A percentile compares a stretch with the other conserved stretches of the same genome.
phyloP scores from a whole-genome alignment of 1,139 yeast species.

The Barnettozyma hawaiiensis region DNA sequence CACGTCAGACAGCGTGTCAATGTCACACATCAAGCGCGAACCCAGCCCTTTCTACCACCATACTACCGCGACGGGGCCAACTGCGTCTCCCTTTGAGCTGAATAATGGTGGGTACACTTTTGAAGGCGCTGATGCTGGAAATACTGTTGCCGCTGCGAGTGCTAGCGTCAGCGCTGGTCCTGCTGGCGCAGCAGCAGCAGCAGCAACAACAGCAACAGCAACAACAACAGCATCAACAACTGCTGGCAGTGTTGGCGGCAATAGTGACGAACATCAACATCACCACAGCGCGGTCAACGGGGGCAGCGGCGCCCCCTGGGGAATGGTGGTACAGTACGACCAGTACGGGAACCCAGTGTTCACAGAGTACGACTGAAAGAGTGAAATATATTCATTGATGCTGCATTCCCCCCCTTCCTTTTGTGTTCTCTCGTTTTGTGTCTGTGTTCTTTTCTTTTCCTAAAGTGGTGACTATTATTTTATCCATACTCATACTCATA shows the following conservation, averaged over 20 bases:
- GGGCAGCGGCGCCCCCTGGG: not conserved
- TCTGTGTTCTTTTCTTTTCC: not conserved
- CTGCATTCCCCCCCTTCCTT: too few species aligned
- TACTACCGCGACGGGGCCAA: not conserved
- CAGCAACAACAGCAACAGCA: not conserved
- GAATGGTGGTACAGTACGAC: slow-evolving; percentile 8
- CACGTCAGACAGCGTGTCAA: not conserved
- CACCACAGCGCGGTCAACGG: not conserved
- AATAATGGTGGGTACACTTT: slow-evolving; percentile 1
- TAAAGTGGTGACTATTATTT: too few species aligned
- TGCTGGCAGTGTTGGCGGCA: too few species aligned
- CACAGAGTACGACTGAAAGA: slow-evolving; percentile 5
- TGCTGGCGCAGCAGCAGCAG: not conserved
- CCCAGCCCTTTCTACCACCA: slow-evolving; percentile 4
- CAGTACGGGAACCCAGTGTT: slow-evolving; percentile 11
- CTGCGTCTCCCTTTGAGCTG: not conserved
- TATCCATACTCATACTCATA: too few species aligned
- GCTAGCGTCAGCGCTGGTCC: not conserved
- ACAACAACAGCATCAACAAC: not conserved
- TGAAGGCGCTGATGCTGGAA: not conserved
- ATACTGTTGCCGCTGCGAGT: not conserved
- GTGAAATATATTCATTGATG: not conserved
- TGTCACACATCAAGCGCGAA: not conserved
- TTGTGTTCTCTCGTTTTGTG: too few species aligned
- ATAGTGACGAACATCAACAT: not conserved